Conservation (phyloP, 2,329 filamentous ascomycete genomes). For the Truncatella angustata region DNA sequence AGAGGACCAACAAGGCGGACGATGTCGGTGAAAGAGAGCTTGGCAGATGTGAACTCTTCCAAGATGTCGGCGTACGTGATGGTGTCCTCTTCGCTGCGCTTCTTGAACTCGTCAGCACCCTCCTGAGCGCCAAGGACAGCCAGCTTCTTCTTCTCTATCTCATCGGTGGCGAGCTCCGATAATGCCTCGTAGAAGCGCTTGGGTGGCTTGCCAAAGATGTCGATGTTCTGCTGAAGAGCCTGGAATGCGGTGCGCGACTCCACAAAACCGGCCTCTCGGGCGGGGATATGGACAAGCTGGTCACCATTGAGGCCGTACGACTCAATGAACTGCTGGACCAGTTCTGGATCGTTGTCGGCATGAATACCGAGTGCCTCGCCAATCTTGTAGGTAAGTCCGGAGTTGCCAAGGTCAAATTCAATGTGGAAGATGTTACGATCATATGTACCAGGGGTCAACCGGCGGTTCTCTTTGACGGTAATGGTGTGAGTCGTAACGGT, state of each 20-base stretch:
- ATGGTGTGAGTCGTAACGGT: conserved; percentile 83
- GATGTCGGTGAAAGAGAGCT: conserved; percentile 84
- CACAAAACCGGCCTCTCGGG: conserved; percentile 73
- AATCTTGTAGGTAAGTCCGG: conserved; percentile 93
- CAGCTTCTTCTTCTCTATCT: conserved; percentile 78
- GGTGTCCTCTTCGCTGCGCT: conserved; percentile 85
- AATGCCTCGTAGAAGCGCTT: conserved; percentile 97
- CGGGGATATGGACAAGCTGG: conserved; percentile 87
- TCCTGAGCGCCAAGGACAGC: conserved; percentile 73
- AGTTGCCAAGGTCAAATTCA: conserved; percentile 91
- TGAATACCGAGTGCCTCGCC: conserved; percentile 96
- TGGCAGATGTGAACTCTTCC: conserved; percentile 85
- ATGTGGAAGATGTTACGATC: conserved; percentile 99
- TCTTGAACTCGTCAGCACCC: conserved; percentile 88
- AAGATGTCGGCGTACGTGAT: conserved; percentile 89
- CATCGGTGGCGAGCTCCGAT: conserved; percentile 80
- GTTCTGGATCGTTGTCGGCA: conserved; percentile 80
- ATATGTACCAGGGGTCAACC: conserved; percentile 83
- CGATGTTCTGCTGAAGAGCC: conserved; percentile 85
- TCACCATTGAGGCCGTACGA: conserved; percentile 83
- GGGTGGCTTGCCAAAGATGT: conserved; percentile 93
- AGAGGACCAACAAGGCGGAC: conserved; percentile 83
- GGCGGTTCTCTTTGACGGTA: conserved; percentile 90
- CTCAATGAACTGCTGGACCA: conserved; percentile 82
- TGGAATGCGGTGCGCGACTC: conserved; percentile 94